Base-by-base conservation (phyloP, 1,284 basidiomycete species). In the Ustilago lituana region DNA sequence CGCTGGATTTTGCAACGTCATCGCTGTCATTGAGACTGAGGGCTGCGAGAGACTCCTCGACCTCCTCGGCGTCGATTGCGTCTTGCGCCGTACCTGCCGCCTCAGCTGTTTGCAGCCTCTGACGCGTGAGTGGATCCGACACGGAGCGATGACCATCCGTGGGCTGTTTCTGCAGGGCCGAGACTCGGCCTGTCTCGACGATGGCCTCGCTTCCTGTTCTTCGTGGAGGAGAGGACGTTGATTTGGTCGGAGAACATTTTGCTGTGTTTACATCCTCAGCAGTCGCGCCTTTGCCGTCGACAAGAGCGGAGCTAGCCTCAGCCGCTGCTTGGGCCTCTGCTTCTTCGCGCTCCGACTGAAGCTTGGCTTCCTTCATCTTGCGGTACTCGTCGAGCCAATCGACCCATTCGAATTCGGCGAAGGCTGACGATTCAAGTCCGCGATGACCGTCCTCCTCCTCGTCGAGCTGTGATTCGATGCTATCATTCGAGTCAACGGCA, bases 331-430 rank as follows among this genome's bases (percentile, higher is more conserved):
- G 59, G n/a, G 63, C 68, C 39, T 71, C 63, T 4, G 62, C 61
- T 46, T 61, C 61, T 24, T 70, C 66, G 20, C 65, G 66, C 61
- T 85, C 84, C 0, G 85, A 83, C 24, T 83, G 71, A 29, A 87
- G 82, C 77, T 86, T 86, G 44, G 85, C 85, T 45, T 85, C 85
- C 74, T 87, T 87, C 82, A 85, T 84, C 54, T 83, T 82, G 50
- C 85, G 84, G 74, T 87, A 87, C 70, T 85, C 85, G 73, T 87
- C 86, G 49, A 86, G 81, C 86, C 86, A 87, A 68, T 87, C 86
- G 26, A 87, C 85, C 86, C 86, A 87, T 66, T 87, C 86, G 52
- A 87, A 85, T 31, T 85, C 85, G 37, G 68, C 68, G 44, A 71
- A 71, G 10, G 67, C 60, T 1, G 61, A 57, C 8, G 64, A 53